These are phyloP conservation scores for Mucor saturninus DNA, from an alignment of 371 early-diverging fungal genomes.

Conservation along the genomic window DNA sequence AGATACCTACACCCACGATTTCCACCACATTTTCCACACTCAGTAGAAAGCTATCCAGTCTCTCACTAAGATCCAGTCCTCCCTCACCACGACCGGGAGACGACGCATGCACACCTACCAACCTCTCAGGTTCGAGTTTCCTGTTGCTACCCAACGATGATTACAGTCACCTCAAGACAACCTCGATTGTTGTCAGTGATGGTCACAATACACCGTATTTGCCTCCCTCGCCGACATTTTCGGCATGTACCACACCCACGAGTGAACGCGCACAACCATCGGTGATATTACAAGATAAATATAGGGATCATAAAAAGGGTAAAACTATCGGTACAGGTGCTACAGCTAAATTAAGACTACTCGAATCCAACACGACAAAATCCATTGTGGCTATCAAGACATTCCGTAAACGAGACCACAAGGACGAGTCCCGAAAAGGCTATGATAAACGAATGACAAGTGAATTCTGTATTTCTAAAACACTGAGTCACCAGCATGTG, in stretches of 20 bases:
- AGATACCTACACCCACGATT: slow-evolving; percentile 7
- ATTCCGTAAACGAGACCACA: slow-evolving; percentile 50
- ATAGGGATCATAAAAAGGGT: slow-evolving; percentile 27
- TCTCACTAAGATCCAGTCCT: slow-evolving; percentile 23
- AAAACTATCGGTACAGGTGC: slow-evolving; percentile 36
- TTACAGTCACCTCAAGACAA: slow-evolving; percentile 1
- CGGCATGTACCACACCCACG: slow-evolving; percentile 25
- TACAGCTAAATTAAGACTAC: slow-evolving; percentile 32
- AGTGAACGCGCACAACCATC: slow-evolving; percentile 21
- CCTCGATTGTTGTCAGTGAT: slow-evolving; percentile 1
- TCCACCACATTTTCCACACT: slow-evolving; percentile 9
- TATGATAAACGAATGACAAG: slow-evolving; percentile 70
- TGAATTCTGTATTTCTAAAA: slow-evolving; percentile 74
- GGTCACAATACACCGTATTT: slow-evolving; percentile 7
- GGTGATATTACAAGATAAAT: slow-evolving; percentile 31
- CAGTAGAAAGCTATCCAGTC: slow-evolving; percentile 21
- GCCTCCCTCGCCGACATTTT: slow-evolving; percentile 24
- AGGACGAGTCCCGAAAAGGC: slow-evolving; percentile 56
- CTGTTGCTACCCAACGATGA: slow-evolving; percentile 6
- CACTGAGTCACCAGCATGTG: slow-evolving; percentile 68
- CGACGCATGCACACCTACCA: not conserved
- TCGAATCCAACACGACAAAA: slow-evolving; percentile 13
- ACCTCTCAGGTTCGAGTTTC: not conserved
- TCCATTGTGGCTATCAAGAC: slow-evolving; percentile 48
- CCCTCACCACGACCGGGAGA: slow-evolving; percentile 11